Percentiles rank a stretch among this genome's conserved stretches.
Conservation (phyloP, 108 stramenopile genomes). For the Bacterosira constricta region DNA sequence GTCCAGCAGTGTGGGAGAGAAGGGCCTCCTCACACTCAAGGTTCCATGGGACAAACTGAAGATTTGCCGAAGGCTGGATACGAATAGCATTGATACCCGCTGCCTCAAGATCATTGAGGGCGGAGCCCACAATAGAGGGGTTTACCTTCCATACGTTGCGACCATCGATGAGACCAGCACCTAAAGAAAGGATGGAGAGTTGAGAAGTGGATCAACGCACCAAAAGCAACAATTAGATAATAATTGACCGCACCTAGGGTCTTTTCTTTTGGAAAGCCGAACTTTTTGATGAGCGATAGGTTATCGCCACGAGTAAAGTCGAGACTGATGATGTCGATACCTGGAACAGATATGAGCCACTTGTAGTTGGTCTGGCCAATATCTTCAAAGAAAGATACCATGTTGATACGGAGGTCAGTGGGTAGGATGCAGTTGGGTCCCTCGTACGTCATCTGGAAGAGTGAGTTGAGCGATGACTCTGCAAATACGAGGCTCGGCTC, state of each 20-base stretch:
- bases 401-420: conserved; percentile 24
- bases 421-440: conserved; percentile 44
- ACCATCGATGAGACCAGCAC: too few species aligned
- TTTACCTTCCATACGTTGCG: too few species aligned
- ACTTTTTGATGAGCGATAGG: conserved; percentile 39
- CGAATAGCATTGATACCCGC: too few species aligned
- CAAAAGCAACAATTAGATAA: too few species aligned
- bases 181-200: too few species aligned
- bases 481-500: conserved; percentile 62
- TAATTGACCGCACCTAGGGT: too few species aligned
- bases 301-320: conserved; percentile 70
- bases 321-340: conserved; percentile 41
- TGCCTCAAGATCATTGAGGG: too few species aligned
- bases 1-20: conserved; percentile 42
- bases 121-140: too few species aligned
- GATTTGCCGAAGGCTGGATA: too few species aligned
- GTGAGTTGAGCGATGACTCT: conserved; percentile 21
- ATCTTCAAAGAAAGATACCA: conserved; percentile 70
- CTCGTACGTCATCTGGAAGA: conserved; percentile 27
- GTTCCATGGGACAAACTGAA: too few species aligned
- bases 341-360: conserved; percentile 49
- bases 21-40: too few species aligned
- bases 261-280: conserved; percentile 52
- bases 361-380: conserved; percentile 55
- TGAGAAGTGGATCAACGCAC: too few species aligned